Evolutionary conservation across 2,329 filamentous ascomycete genomes (phyloP), one percentile per base, ranked within the genome.

Genomic region (Phaeosphaeriaceae sp.): DNA sequence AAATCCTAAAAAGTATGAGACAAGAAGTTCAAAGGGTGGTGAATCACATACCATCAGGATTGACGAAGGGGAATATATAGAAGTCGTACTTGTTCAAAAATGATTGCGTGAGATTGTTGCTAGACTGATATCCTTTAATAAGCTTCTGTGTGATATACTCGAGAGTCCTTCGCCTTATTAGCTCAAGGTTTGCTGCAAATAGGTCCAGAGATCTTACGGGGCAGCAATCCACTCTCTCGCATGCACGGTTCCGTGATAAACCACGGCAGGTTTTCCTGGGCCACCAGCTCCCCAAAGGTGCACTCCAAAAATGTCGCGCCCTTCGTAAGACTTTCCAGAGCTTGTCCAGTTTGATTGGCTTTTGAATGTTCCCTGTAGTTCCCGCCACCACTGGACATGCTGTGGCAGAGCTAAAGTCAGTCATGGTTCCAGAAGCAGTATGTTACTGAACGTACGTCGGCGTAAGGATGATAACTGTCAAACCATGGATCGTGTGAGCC

Each of bases 181-280:
- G 7, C 16, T 51, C 15, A 41, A 20, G 16, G 8, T 42, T 30
- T 26, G 23, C 12, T n/a, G 2, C 15, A 36, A 11, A 38, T 0
- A 15, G 15, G 36, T 8, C 2, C 11, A 13, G 3, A 33, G 12
- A 26, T 37, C 39, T 49, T 43, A 79, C 80, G 72, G 81, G 6
- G 68, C 60, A 8, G 60, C 43, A 13, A 71, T 68, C 67, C 68
- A 70, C 40, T 71, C 67, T 42, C 67, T 50, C 9, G 68, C 68
- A 20, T 72, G 67, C 0, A 71, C 67, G 5, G 62, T 70, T 3
- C 61, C 66, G 23, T 72, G 67, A 37, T 63, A 65, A 15, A 71
- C 50, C 2, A 71, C 58, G 11, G 65, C 67, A 4, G 67, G 67
- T 52, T 68, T 68, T 42, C 66, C 64, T 6, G 66, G 66, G 6